These are phyloP conservation scores for Gentiana straminea DNA, from an alignment of 257 asterid genomes.

Conservation along the genomic window DNA sequence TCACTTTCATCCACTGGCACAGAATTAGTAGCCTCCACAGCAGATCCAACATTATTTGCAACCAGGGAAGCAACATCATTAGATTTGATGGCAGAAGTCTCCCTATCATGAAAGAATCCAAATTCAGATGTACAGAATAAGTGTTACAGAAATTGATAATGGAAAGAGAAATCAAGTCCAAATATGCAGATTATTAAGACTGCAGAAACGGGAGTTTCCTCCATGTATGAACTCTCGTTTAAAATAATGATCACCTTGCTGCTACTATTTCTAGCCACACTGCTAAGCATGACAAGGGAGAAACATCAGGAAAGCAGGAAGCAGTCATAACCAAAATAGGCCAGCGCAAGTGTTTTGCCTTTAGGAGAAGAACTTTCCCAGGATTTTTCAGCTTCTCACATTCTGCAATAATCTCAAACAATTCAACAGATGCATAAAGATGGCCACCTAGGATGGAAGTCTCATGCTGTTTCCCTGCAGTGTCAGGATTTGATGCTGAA, in stretches of 20 bases:
- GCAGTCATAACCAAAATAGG: slow-evolving; percentile 92
- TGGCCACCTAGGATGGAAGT: slow-evolving; percentile 37
- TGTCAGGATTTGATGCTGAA: slow-evolving; percentile 37
- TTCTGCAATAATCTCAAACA: slow-evolving; percentile 87
- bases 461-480: slow-evolving; percentile 34
- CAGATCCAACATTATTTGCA: slow-evolving; percentile 86
- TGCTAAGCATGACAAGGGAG: slow-evolving; percentile 77
- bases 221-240: background rate
- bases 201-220: slow-evolving; percentile 1
- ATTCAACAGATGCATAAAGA: slow-evolving; percentile 58
- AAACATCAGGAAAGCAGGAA: slow-evolving; percentile 87
- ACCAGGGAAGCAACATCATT: slow-evolving; percentile 84
- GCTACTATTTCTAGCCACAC: slow-evolving; percentile 98
- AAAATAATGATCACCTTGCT: slow-evolving; percentile 57
- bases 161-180: slow-evolving; percentile 1
- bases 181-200: slow-evolving; percentile 4
- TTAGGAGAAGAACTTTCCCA: slow-evolving; percentile 84
- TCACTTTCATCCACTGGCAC: slow-evolving; percentile 68
- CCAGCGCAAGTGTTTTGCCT: slow-evolving; percentile 96
- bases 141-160: slow-evolving; percentile 6
- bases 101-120: slow-evolving; percentile 48
- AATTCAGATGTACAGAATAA: slow-evolving; percentile 17
- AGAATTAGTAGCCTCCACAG: slow-evolving; percentile 80
- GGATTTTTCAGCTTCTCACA: slow-evolving; percentile 83
- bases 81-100: slow-evolving; percentile 89